A percentile compares a stretch with the other conserved stretches of the same genome.
phyloP scores from a whole-genome alignment of 2,329 filamentous ascomycete species.

The Neonectria magnoliae region DNA sequence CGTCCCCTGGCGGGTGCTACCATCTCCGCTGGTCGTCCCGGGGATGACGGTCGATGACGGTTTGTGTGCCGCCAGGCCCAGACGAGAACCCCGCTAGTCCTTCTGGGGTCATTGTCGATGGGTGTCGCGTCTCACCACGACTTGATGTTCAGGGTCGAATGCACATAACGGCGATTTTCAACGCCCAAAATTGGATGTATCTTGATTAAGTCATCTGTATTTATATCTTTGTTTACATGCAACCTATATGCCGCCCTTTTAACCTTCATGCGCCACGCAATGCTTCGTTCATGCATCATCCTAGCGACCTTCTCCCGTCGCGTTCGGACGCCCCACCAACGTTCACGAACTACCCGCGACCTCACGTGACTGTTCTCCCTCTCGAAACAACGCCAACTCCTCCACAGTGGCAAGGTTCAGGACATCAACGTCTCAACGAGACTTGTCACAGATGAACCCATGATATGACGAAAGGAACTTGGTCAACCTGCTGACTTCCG shows the following conservation, averaged over 20 bases:
- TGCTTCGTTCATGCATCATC: slow-evolving; percentile 15
- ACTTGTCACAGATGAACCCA: slow-evolving; percentile 26
- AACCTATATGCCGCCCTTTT: background rate
- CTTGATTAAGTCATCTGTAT: background rate
- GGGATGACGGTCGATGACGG: slow-evolving; percentile 42
- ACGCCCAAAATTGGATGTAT: background rate
- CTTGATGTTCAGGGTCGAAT: slow-evolving; percentile 20
- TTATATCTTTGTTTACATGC: background rate
- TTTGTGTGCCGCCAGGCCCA: slow-evolving; percentile 33
- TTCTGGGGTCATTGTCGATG: slow-evolving; percentile 18
- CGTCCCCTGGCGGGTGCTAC: slow-evolving; percentile 27
- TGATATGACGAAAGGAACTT: background rate
- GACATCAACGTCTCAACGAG: slow-evolving; percentile 16
- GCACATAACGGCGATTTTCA: slow-evolving; percentile 13
- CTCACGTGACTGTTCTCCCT: slow-evolving; percentile 33
- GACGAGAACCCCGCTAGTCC: background rate
- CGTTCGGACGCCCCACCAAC: slow-evolving; percentile 8
- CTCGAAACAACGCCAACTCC: slow-evolving; percentile 20
- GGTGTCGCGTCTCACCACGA: slow-evolving; percentile 39
- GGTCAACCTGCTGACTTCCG: slow-evolving; percentile 2
- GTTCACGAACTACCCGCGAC: slow-evolving; percentile 25
- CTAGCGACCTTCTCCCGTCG: slow-evolving; percentile 12
- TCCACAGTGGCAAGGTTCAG: background rate
- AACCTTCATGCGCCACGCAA: slow-evolving; percentile 1
- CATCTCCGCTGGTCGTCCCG: slow-evolving; percentile 44